phyloP scores from a whole-genome alignment of 257 asterid genomes.

The Anisodus acutangulus region DNA sequence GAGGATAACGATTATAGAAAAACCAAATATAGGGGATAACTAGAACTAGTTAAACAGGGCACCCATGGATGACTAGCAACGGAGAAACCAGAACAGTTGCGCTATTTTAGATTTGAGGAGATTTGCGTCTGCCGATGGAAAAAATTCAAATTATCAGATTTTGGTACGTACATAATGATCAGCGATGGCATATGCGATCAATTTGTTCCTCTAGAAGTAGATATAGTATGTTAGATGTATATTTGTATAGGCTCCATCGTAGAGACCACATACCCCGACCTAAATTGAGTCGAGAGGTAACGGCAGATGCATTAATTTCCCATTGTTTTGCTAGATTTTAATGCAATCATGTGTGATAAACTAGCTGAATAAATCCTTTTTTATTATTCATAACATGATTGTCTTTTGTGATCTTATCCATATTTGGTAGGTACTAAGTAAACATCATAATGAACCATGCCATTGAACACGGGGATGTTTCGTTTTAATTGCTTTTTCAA shows the following conservation, averaged over 20 bases:
- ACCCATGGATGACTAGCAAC: slow-evolving; percentile 33
- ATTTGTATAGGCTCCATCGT: not conserved
- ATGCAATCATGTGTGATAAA: not conserved
- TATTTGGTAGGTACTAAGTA: not conserved
- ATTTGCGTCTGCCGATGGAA: not conserved
- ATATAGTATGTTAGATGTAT: not conserved
- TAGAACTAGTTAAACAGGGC: slow-evolving; percentile 25
- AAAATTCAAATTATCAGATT: not conserved
- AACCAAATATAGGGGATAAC: too few relatives aligned
- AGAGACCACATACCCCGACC: too few relatives aligned
- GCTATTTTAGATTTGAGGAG: not conserved
- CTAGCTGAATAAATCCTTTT: not conserved
- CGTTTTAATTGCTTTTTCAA: not conserved
- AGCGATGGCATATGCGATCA: not conserved
- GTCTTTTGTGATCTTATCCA: not conserved
- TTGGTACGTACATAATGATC: not conserved
- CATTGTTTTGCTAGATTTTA: not conserved
- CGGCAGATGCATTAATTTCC: not conserved
- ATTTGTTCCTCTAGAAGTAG: not conserved
- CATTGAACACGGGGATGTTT: not conserved
- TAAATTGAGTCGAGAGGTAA: not conserved
- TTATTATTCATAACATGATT: too few relatives aligned
- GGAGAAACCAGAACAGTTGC: slow-evolving; percentile 27
- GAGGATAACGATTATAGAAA: too few relatives aligned
- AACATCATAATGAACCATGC: not conserved